Base-by-base conservation (phyloP, 2,329 filamentous ascomycete species). In the Pseudopyrenochaeta lycopersici region DNA sequence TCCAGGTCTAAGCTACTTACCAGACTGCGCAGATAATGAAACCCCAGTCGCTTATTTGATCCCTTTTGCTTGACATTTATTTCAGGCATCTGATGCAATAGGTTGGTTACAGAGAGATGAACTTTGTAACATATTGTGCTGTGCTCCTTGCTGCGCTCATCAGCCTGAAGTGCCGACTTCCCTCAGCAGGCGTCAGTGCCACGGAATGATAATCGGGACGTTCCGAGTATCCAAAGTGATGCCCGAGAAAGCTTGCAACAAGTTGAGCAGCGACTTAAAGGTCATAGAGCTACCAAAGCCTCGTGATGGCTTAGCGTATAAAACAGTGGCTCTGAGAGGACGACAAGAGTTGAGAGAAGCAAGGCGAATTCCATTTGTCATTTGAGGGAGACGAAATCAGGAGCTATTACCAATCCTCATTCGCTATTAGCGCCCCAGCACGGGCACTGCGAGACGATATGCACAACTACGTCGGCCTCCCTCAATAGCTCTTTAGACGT, bases 321-420 rank as follows among this genome's bases (percentile, higher is more conserved):
- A 14, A 6, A 27, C 4, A 10, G 21, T 12, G n/a, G 7, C 17
- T 39, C 10, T 27, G 20, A 14, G 17, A 39, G 20, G 20, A 23
- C 11, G 4, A 21, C 6, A 6, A 11, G n/a, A 39, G 18, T 23
- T 7, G 18, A 21, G 21, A 27, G 36, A 23, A 39, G 45, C 38
- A 45, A 45, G 21, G 41, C 44, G 45, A 27, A 45, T 27, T 33
- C 30, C 40, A 33, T 45, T 56, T 49, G 54, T 45, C 49, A 54
- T 53, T 41, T 41, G 49, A 54, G 27, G 47, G 35, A 54, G 53
- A 52, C 42, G 42, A 50, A 38, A 39, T 39, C 36, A 39, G 58
- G 60, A 67, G 66, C 49, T 53, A 66, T 68, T 69, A 70, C 68
- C 67, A 68, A 73, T 72, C 68, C 69, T 56, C 55, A 64, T 69